These are phyloP conservation scores for Sphagnum contortum DNA, from an alignment of 225 moss, liverwort and hornwort genomes.

Conservation along the genomic window DNA sequence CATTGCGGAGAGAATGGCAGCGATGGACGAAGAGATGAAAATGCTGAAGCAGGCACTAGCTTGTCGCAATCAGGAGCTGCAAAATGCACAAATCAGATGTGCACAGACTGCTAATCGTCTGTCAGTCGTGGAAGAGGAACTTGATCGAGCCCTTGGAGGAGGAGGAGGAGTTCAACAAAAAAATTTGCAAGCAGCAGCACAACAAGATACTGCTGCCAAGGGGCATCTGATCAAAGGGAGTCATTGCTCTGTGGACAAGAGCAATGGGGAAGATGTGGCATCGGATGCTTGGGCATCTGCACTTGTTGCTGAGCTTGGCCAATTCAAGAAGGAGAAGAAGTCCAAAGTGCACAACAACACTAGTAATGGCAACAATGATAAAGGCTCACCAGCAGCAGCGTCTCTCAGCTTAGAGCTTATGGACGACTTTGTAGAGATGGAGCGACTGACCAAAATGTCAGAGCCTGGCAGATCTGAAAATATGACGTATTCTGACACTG, in stretches of 20 bases:
- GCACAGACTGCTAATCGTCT: slow-evolving; percentile 41
- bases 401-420: slow-evolving; percentile 47
- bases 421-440: slow-evolving; percentile 64
- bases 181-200: background rate
- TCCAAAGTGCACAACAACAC: background rate
- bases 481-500: slow-evolving; percentile 1
- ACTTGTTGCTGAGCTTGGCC: slow-evolving; percentile 1
- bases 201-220: no score
- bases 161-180: background rate
- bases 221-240: no score
- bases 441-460: slow-evolving; percentile 32
- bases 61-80: slow-evolving; percentile 41
- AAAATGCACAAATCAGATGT: slow-evolving; percentile 40
- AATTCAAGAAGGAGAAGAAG: slow-evolving; percentile 10
- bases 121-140: slow-evolving; percentile 43
- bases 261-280: background rate
- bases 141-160: slow-evolving; percentile 2
- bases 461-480: slow-evolving; percentile 12
- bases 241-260: background rate
- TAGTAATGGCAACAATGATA: slow-evolving; percentile 3
- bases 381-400: slow-evolving; percentile 19
- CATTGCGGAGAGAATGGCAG: slow-evolving; percentile 45
- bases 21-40: slow-evolving; percentile 53
- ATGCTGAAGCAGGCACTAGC: slow-evolving; percentile 51
- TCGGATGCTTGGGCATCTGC: slow-evolving; percentile 4